Base-by-base conservation (phyloP, 2,329 filamentous ascomycete genomes). In the Chaetomiaceae sp. region DNA sequence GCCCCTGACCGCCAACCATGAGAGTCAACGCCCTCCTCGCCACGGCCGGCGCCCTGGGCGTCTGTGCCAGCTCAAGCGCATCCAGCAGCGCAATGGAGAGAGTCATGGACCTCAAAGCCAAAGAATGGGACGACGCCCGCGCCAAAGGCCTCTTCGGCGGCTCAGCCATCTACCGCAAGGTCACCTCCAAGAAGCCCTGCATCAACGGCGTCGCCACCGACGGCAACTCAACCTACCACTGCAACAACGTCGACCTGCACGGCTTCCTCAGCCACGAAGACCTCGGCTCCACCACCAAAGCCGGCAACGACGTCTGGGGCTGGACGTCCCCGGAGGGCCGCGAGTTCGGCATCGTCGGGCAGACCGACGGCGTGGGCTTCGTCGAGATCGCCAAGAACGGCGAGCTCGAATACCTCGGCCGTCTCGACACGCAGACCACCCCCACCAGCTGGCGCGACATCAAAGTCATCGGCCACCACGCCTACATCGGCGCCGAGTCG, bases 301-400 rank as follows among this genome's bases (percentile, higher is more conserved):
- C 45, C 39, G 55, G 55, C 25, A 58, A 58, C 52, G 55, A 58
- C 37, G 52, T 58, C 34, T 58, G 55, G 55, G 78, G 78, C 6
- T 80, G 78, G 78, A 78, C 75, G 36, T 74, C 76, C 15, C 66
- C 68, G 0, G 71, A 74, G 39, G 77, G 77, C 23, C 76, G 46
- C 7, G 46, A 48, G 36, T 48, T 48, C 25, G 46, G 46, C 17
- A 38, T 48, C 36, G 46, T 48, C 17, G 46, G 46, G 23, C 46
- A 48, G 36, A 31, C 22, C 6, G 46, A 48, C 36, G 46, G 46
- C 25, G 36, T 39, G 5, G 46, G 34, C 23, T 48, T 48, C n/a
- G 46, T 48, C 36, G 46, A 48, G 46, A 39, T 48, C 34, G 40
- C 34, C 6, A 4, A 8, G n/a, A 31, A 39, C 34, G 46, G 46